Percentiles rank a stretch among this genome's conserved stretches.
Evolutionary conservation across 176 grass and related monocot genomes (phyloP).

Genomic region (Alloteropsis semialata): DNA sequence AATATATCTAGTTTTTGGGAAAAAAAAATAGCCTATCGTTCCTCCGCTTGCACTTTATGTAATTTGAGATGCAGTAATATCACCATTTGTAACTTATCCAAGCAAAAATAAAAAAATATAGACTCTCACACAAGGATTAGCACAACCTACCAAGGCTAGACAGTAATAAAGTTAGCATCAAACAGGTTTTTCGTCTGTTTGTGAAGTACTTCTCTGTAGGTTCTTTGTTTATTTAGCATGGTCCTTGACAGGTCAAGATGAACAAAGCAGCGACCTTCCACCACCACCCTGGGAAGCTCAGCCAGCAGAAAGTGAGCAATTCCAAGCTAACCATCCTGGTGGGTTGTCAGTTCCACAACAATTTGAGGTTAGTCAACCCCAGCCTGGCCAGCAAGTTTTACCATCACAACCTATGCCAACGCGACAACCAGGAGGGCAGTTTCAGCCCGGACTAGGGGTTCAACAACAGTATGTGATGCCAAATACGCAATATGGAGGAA

Average conservation of each 20-base stretch:
- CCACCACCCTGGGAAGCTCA: constrained; percentile 90
- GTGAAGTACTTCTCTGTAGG: neutral
- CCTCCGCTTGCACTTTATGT: neutral
- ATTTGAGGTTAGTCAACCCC: constrained; percentile 36
- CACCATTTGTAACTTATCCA: neutral
- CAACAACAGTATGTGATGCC: constrained; percentile 35
- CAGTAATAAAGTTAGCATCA: neutral
- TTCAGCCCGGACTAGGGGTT: constrained; percentile 27
- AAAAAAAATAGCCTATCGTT: neutral
- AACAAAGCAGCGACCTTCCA: constrained; percentile 56
- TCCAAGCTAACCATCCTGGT: constrained; percentile 30
- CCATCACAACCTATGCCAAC: constrained; percentile 36
- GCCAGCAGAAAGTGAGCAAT: constrained; percentile 39
- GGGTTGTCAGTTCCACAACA: constrained; percentile 32
- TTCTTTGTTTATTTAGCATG: constrained; percentile 4
- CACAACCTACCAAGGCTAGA: neutral
- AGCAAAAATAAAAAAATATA: neutral
- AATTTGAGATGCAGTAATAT: neutral
- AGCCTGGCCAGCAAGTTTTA: constrained; percentile 36
- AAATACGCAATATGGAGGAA: constrained; percentile 42
- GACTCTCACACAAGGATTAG: neutral
- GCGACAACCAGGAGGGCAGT: constrained; percentile 47
- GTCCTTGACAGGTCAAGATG: constrained; percentile 53
- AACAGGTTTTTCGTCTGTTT: neutral
- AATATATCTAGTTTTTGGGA: neutral